Percentiles rank a stretch among this genome's conserved stretches.
Evolutionary conservation across 2,329 filamentous ascomycete species (phyloP).

Genomic region (Acrocalymma vagum): DNA sequence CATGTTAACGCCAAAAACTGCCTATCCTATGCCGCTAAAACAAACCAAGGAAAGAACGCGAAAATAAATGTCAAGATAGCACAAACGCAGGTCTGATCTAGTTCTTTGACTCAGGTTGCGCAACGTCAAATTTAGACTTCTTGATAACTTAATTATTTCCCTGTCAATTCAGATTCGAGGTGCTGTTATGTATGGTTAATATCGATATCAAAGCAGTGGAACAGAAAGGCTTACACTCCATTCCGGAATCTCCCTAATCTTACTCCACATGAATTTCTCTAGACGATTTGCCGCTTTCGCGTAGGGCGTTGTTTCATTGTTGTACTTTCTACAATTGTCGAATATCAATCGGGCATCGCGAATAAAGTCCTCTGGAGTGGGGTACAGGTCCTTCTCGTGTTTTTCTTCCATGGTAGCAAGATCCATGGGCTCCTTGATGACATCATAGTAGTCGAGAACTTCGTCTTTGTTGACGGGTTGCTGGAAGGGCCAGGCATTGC

Average conservation of each 20-base stretch:
- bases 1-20: slow-evolving; percentile 7
- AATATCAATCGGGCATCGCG: slow-evolving; percentile 89
- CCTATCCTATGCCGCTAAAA: slow-evolving; percentile 19
- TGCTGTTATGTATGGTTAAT: slow-evolving; percentile 21
- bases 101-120: too few relatives aligned
- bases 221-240: slow-evolving; percentile 65
- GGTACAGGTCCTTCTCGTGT: slow-evolving; percentile 91
- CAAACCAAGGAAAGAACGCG: slow-evolving; percentile 6
- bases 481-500: slow-evolving; percentile 92
- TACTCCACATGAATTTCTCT: slow-evolving; percentile 93
- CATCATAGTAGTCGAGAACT: slow-evolving; percentile 98
- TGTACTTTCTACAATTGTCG: slow-evolving; percentile 94
- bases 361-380: slow-evolving; percentile 90
- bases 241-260: slow-evolving; percentile 90
- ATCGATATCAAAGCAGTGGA: background rate
- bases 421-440: slow-evolving; percentile 98
- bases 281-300: slow-evolving; percentile 94
- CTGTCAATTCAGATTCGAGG: slow-evolving; percentile 39
- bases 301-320: slow-evolving; percentile 93
- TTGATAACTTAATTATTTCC: slow-evolving; percentile 27
- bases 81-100: background rate
- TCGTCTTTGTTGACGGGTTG: slow-evolving; percentile 94
- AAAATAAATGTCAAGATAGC: slow-evolving; percentile 1
- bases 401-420: slow-evolving; percentile 94
- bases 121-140: too few relatives aligned